Conservation (phyloP, 345 rosid genomes). For the Excoecaria agallocha region DNA sequence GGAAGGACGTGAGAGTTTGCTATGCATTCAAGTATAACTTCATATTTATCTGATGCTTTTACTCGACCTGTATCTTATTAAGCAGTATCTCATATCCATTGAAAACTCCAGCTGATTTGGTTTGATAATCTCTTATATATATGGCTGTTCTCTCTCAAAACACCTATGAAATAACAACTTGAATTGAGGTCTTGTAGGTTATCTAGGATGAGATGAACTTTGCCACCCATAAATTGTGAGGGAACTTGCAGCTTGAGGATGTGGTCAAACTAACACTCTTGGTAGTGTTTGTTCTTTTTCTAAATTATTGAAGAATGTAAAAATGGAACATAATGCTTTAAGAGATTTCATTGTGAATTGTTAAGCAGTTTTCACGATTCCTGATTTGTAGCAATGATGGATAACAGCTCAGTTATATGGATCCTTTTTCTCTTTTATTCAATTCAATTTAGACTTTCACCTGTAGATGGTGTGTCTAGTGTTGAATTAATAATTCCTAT, state of each 20-base stretch:
- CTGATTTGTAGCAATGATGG: background rate
- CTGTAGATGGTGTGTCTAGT: background rate
- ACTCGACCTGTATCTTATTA: background rate
- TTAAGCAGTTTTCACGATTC: no score
- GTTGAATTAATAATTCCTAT: background rate
- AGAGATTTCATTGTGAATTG: background rate
- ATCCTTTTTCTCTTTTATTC: background rate
- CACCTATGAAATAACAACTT: background rate
- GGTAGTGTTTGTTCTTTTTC: background rate
- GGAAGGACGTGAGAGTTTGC: background rate
- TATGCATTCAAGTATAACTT: background rate
- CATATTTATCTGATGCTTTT: background rate
- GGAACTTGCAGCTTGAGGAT: background rate
- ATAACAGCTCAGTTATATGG: background rate
- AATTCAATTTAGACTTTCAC: background rate
- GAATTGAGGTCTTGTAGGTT: background rate
- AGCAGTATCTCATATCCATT: no score
- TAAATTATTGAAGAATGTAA: background rate
- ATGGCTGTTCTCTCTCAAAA: background rate
- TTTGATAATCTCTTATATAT: background rate
- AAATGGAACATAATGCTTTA: background rate
- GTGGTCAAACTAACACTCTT: background rate
- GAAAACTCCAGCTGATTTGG: background rate
- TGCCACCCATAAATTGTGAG: background rate
- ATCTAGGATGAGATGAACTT: background rate